phyloP scores from a whole-genome alignment of 2,329 filamentous ascomycete species.

The Fusarium sp. region DNA sequence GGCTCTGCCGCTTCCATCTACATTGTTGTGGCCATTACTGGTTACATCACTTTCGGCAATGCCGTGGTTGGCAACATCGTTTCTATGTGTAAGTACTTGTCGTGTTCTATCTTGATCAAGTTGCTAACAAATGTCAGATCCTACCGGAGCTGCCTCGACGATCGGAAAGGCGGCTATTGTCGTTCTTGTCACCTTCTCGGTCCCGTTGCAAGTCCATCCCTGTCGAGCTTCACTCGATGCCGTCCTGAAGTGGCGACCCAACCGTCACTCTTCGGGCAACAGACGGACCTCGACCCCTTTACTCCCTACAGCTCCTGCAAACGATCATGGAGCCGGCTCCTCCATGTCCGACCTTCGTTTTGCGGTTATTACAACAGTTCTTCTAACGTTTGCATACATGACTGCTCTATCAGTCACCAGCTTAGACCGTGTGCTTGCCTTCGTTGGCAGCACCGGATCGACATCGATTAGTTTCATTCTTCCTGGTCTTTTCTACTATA shows the following conservation, averaged over 20 bases:
- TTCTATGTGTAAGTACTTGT: constrained; percentile 78
- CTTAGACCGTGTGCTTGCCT: constrained; percentile 91
- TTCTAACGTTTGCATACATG: constrained; percentile 86
- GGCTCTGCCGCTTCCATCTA: constrained; percentile 90
- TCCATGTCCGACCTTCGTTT: constrained; percentile 90
- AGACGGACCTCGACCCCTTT: constrained; percentile 58
- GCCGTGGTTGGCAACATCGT: constrained; percentile 93
- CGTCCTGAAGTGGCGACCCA: constrained; percentile 91
- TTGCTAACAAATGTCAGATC: constrained; percentile 49
- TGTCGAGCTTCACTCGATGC: constrained; percentile 96
- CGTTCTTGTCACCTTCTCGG: constrained; percentile 94
- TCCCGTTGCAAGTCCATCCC: constrained; percentile 94
- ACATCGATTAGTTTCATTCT: constrained; percentile 98
- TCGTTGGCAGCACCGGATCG: constrained; percentile 93
- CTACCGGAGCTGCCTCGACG: constrained; percentile 76
- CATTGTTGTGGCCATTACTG: constrained; percentile 91
- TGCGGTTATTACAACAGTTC: constrained; percentile 86
- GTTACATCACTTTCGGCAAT: constrained; percentile 95
- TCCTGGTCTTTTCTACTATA: constrained; percentile 97
- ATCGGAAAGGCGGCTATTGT: constrained; percentile 97
- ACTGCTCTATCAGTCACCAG: constrained; percentile 92
- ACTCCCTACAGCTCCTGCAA: constrained; percentile 52
- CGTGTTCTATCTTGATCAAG: too few relatives aligned
- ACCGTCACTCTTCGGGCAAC: constrained; percentile 54
- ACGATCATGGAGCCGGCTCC: constrained; percentile 65